Base-by-base conservation (phyloP, 1,284 basidiomycete species). In the Thelephora terrestris region DNA sequence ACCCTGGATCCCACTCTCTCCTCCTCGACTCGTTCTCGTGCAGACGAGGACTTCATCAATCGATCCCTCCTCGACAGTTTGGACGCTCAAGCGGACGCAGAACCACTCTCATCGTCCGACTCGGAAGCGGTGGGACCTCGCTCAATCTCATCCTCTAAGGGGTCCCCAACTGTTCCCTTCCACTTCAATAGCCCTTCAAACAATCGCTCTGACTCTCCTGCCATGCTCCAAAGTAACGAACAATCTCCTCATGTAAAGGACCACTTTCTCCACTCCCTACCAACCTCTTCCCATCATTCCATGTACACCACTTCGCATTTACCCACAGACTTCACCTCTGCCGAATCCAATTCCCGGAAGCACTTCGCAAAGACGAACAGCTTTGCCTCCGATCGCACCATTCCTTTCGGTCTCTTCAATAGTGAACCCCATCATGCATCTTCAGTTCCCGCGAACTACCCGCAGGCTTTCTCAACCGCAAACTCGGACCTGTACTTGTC, bases 31-130 rank as follows among this genome's bases (percentile, higher is more conserved):
- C 62, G 59, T 59, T 64, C 61, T 61, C 67, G 68, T 57, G 64
- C 71, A 51, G 85, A 85, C 78, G 85, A 88, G 75, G 85, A 83
- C 66, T 79, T 79, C 58, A 86, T 89, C 62, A 88, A 88, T 69
- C 79, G 79, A 61, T 87, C 85, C 48, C 74, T 89, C 51, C 69
- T 89, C 55, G 85, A 84, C 63, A 82, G 79, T 36, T 74, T 89
- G 58, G 78, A 89, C 74, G 81, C 80, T 50, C 79, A 85, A 64
- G 81, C 80, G 48, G 85, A 87, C 75, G 75, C 83, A 47, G 85
- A 88, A 62, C 81, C 81, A 47, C 61, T 71, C 39, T 71, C 67
- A 23, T 71, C 71, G 50, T 69, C 73, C 5, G 71, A 81, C 64
- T 71, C 76, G 24, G 78, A 81, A 55, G 71, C 73, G 45, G 71